Percentiles rank a stretch among this genome's conserved stretches.
These are phyloP conservation scores for Neobulgaria alba DNA, from an alignment of 2,329 filamentous ascomycete species.

Conservation along the genomic window DNA sequence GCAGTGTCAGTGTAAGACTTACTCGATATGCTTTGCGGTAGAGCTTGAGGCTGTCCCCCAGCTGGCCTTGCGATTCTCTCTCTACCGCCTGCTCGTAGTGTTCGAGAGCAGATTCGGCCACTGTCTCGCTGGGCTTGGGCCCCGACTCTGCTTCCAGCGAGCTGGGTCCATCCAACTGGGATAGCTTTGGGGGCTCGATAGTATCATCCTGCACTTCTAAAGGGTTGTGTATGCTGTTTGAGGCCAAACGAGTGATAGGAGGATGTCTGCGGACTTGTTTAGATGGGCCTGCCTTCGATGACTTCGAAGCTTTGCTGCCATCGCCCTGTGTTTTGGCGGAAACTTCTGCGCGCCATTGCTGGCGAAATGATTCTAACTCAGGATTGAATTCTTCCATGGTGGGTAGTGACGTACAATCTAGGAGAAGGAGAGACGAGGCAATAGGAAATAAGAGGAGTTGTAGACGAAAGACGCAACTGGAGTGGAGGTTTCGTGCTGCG, in stretches of 20 bases:
- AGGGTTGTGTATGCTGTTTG: constrained; percentile 5
- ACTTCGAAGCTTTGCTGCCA: constrained; percentile 11
- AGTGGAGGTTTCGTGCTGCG: no score
- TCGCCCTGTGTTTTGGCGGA: constrained; percentile 21
- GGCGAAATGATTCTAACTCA: constrained; percentile 79
- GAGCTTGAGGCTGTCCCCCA: constrained; percentile 79
- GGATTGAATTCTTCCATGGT: constrained; percentile 41
- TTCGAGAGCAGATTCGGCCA: constrained; percentile 73
- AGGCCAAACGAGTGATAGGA: constrained; percentile 10
- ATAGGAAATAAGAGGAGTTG: background rate
- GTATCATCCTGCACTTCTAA: constrained; percentile 15
- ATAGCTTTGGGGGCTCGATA: constrained; percentile 6
- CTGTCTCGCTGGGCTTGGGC: constrained; percentile 23
- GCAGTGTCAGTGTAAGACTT: constrained; percentile 20
- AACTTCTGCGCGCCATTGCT: constrained; percentile 72
- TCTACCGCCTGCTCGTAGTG: constrained; percentile 90
- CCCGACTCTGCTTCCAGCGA: background rate
- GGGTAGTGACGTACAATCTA: background rate
- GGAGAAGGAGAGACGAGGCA: background rate
- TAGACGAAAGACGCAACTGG: no score
- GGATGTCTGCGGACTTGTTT: constrained; percentile 12
- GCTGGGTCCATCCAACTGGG: constrained; percentile 8
- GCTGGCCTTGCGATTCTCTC: constrained; percentile 72
- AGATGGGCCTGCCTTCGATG: constrained; percentile 10
- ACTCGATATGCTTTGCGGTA: constrained; percentile 89